phyloP scores from a whole-genome alignment of 129 eudicot genomes.

The Pittosporum tobira region DNA sequence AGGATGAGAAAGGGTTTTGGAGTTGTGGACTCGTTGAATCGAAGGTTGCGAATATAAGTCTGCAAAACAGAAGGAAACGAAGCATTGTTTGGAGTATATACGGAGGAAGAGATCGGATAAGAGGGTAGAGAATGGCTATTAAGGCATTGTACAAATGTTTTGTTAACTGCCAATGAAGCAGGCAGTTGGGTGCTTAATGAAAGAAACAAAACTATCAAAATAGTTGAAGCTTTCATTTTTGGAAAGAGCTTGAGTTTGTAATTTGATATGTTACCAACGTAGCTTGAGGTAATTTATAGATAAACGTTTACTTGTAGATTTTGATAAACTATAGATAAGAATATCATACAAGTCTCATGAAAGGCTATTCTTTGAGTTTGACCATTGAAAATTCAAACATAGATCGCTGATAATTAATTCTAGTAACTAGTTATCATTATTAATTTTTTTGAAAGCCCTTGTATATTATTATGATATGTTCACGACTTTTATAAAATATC shows the following conservation, averaged over 20 bases:
- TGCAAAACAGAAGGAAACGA: conserved; percentile 28
- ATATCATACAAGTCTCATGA: neutral
- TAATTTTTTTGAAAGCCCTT: neutral
- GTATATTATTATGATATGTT: no score
- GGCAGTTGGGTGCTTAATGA: neutral
- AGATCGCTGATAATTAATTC: neutral
- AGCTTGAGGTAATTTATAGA: no score
- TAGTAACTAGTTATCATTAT: no score
- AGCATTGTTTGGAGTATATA: conserved; percentile 31
- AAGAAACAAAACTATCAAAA: neutral
- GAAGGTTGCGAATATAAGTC: conserved; percentile 32
- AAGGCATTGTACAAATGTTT: conserved; percentile 26
- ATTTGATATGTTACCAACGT: neutral
- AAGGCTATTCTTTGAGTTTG: neutral
- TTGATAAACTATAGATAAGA: neutral
- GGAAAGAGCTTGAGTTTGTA: neutral
- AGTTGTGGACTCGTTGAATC: conserved; percentile 33
- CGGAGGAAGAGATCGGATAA: conserved; percentile 25
- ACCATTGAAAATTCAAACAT: no score
- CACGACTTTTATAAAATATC: no score
- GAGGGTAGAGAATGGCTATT: conserved; percentile 18
- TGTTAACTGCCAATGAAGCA: neutral
- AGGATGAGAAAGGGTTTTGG: conserved; percentile 31
- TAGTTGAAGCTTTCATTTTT: neutral
- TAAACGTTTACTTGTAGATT: no score